phyloP scores from a whole-genome alignment of 164 flowering plant species.

The Platanus orientalis region DNA sequence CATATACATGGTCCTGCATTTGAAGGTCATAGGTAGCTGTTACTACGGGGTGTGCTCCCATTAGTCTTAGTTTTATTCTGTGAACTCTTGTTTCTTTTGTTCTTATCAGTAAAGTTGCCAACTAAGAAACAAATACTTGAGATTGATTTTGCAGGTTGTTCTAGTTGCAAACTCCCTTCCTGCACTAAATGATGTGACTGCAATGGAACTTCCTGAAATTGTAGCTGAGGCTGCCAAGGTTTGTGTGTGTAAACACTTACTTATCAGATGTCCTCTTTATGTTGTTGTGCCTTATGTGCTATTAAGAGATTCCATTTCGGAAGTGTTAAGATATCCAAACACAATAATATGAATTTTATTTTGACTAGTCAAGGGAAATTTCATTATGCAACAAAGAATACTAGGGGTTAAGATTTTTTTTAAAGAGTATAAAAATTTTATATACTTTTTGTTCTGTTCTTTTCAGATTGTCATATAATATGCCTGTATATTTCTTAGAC shows the following conservation, averaged over 20 bases:
- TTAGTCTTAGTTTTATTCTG: not conserved
- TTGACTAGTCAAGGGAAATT: too few species aligned
- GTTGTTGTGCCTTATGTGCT: not conserved
- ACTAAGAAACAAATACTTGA: not conserved
- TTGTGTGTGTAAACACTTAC: slow-evolving; percentile 6
- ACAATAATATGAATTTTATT: too few species aligned
- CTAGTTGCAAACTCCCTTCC: slow-evolving; percentile 96
- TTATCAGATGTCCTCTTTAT: not conserved
- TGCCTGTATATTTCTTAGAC: too few species aligned
- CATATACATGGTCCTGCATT: not conserved
- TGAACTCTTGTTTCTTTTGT: not conserved
- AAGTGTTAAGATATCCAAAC: too few species aligned
- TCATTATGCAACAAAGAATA: too few species aligned
- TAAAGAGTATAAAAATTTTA: too few species aligned
- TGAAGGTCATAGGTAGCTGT: not conserved
- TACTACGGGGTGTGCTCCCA: not conserved
- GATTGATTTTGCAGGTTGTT: slow-evolving; percentile 63
- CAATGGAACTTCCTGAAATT: slow-evolving; percentile 95
- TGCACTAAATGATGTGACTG: slow-evolving; percentile 92
- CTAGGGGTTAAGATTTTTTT: too few species aligned
- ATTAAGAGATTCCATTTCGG: too few species aligned
- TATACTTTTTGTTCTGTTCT: too few species aligned
- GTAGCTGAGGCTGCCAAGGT: slow-evolving; percentile 99
- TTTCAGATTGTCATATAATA: too few species aligned
- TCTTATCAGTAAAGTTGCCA: not conserved